phyloP scores from a whole-genome alignment of 495 filamentous ascomycete species.

The Haplographium delicatum region DNA sequence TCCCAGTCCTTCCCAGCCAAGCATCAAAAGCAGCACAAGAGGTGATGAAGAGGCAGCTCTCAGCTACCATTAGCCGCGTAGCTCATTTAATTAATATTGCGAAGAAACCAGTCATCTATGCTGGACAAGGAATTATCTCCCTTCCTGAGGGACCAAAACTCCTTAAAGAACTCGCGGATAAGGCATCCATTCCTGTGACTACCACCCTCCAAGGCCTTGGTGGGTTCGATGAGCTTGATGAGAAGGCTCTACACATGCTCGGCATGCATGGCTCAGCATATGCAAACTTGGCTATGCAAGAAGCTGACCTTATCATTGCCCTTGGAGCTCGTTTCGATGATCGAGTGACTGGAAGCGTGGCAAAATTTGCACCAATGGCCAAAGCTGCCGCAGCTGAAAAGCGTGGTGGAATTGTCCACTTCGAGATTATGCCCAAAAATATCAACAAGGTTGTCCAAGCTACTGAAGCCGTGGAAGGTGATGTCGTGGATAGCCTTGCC shows the following conservation, averaged over 20 bases:
- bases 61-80: conserved; percentile 55
- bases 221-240: conserved; percentile 70
- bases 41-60: conserved; percentile 48
- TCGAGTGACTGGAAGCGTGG: conserved; percentile 60
- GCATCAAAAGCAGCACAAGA: conserved; percentile 62
- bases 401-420: conserved; percentile 74
- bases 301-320: conserved; percentile 72
- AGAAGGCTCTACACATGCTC: conserved; percentile 75
- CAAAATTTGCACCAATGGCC: conserved; percentile 65
- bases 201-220: conserved; percentile 75
- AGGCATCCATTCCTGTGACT: conserved; percentile 69
- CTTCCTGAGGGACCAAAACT: conserved; percentile 60
- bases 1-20: conserved; percentile 64
- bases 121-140: conserved; percentile 64
- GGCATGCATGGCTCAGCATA: conserved; percentile 79
- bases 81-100: conserved; percentile 65
- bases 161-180: conserved; percentile 64
- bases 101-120: conserved; percentile 74
- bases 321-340: conserved; percentile 75
- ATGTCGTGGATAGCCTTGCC: conserved; percentile 64
- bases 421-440: conserved; percentile 81
- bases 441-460: conserved; percentile 85
- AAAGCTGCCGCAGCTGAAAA: conserved; percentile 61
- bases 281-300: conserved; percentile 75
- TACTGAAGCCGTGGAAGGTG: conserved; percentile 74